Base-by-base conservation (phyloP, 2,329 filamentous ascomycete genomes). In the Rutstroemia sydowiana region DNA sequence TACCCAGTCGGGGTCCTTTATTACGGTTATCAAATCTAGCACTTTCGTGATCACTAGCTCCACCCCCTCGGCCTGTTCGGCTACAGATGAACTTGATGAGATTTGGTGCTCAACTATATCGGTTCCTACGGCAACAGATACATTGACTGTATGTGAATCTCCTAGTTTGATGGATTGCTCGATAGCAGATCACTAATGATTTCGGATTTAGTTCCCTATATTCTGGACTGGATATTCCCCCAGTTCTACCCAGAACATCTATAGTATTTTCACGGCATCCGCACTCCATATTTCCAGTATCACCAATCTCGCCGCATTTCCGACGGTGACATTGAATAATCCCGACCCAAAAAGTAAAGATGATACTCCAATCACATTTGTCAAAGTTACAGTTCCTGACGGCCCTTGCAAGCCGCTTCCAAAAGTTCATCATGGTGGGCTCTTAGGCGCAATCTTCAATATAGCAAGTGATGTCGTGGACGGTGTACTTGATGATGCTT, bases 401-500 rank as follows among this genome's bases (percentile, higher is more conserved):
- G 34, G 41, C 3, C 28, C 40, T 26, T 48, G 46, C 2, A 23
- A 21, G 5, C 36, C 46, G 10, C 23, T 48, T n/a, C 46, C 46
- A 7, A 48, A 48, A 41, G 28, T 39, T 20, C 20, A 26, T 9
- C 32, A 36, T 18, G 46, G 46, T 30, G 46, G 34, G 3, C 20
- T 48, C 9, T 5, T 48, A 21, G 46, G 46, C 20, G 20, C 37
- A 10, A 23, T 39, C 7, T 41, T 48, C 10, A 34, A 48, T 40
- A 6, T 41, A 18, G 46, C 36, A 26, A 48, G 46, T 26, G 36
- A 41, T 14, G 36, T 42, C 7, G 36, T 39, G 14, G 30, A 28
- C 18, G 46, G 46, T 11, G 46, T 48, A 7, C 14, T 48, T n/a
- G 46, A 48, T 21, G 20, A 36, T 18, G 46, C 46, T 10, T 48